phyloP scores from a whole-genome alignment of 441 rosid species.

The Eruca vesicaria region DNA sequence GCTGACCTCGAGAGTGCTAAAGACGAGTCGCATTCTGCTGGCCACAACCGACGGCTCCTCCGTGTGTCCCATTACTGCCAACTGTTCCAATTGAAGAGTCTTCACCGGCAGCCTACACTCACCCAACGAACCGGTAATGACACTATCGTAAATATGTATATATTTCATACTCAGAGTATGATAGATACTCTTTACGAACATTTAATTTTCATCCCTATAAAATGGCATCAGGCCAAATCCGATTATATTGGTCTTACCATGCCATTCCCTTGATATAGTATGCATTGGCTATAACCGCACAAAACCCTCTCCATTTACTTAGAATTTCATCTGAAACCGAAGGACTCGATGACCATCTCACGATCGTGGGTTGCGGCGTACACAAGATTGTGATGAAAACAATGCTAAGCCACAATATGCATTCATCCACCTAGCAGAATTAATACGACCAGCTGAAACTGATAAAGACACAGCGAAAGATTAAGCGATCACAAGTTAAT shows the following conservation, averaged over 20 bases:
- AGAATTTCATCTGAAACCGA: slow-evolving; percentile 62
- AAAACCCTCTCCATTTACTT: slow-evolving; percentile 81
- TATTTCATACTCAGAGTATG: too few species aligned
- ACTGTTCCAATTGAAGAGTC: slow-evolving; percentile 91
- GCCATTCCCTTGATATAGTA: slow-evolving; percentile 84
- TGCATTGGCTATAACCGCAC: slow-evolving; percentile 90
- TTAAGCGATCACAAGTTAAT: not conserved
- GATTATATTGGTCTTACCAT: slow-evolving; percentile 54
- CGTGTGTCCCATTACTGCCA: slow-evolving; percentile 75
- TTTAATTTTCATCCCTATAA: not conserved
- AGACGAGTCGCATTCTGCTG: slow-evolving; percentile 80
- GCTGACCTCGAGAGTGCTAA: slow-evolving; percentile 87
- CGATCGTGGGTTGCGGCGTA: slow-evolving; percentile 86
- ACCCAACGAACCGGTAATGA: not conserved
- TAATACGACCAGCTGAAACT: not conserved
- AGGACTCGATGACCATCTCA: slow-evolving; percentile 81
- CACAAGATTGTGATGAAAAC: slow-evolving; percentile 90
- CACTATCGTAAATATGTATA: not conserved
- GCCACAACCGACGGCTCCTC: slow-evolving; percentile 95
- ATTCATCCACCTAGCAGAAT: slow-evolving; percentile 58
- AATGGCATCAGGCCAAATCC: not conserved
- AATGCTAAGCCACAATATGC: slow-evolving; percentile 88
- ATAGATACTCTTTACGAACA: not conserved
- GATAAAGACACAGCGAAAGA: not conserved
- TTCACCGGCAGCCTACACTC: slow-evolving; percentile 82